Base-by-base conservation (phyloP, 345 rosid species). In the Citrus cavaleriei region DNA sequence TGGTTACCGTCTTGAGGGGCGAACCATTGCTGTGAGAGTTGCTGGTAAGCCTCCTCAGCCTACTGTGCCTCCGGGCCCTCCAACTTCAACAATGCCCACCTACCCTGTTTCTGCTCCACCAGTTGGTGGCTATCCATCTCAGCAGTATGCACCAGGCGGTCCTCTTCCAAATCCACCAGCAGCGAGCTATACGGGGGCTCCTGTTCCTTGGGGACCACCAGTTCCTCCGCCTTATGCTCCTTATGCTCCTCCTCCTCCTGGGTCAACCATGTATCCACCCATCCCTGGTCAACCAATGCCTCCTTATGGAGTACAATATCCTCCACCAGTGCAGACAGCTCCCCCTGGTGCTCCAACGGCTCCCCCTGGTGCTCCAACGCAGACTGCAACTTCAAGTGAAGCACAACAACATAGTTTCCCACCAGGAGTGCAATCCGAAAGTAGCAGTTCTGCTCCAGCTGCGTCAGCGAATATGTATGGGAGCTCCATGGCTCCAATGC, bases 41-140 rank as follows among this genome's bases (percentile, higher is more conserved):
- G 98, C 98, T 22, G 98, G 99, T 32, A 97, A 94, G 86, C 95
- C 91, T 25, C 98, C 97, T 22, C 98, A 90, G 80, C 95, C 98
- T 24, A 70, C 90, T 35, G 91, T 88, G 62, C 95, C 98, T 59
- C 93, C 97, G 9, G 94, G 91, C n/a, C 94, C 95, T 72, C 91
- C 91, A 13, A 73, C 92, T 62, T 84, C 92, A 12, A 79, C 82
- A 57, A 81, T 88, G 84, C 93, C 95, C 19, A 57, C 86, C 37
- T 92, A 87, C 78, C 95, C 98, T 68, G 82, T 88, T 30, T 73
- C 98, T 66, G 82, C 81, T 83, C 97, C 83, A 69, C 93, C 89
- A 24, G 74, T 86, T 81, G 95, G 96, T 82, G 85, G 89, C 63
- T 94, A 90, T 86, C 97, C 95, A 60, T 87, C 95, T 27, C 99